Base-by-base conservation (phyloP, 129 eudicot species). In the Gnaphalium uliginosum region DNA sequence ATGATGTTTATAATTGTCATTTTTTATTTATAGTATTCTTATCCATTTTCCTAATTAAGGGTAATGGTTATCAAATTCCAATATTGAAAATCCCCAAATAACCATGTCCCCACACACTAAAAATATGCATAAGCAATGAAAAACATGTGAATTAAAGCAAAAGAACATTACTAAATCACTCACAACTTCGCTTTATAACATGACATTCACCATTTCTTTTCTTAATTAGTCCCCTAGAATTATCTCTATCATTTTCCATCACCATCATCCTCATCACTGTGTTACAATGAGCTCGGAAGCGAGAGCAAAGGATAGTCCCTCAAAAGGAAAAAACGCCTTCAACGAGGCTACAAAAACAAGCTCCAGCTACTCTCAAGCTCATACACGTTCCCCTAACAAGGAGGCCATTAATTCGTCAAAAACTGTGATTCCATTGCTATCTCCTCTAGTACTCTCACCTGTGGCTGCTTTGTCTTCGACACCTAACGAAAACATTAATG, bases 311-410 rank as follows among this genome's bases (percentile, higher is more conserved):
- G 23, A 60, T 54, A 6, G 29, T 61, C 39, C 59, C 62, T 6
- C 54, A 64, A n/a, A 22, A 18, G 4, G 14, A 2, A 2, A 41
- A 26, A 79, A 79, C n/a, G 51, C 78, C 63, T 72, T 61, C 78
- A 56, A 72, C 83, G 18, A 73, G 78, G 6, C 83, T 79, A 61
- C 74, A 79, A 29, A 72, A 79, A 79, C 78, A 79, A 72, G 83
- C 78, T 72, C 78, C 83, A 6, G 69, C 78, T 8, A 39, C 78
- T 53, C 83, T 79, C 68, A 73, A 56, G 3, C 32, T 72, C 7
- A 56, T n/a, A 56, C 32, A 33, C 0, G 23, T 21, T 33, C 19
- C 73, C 3, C 77, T 73, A 72, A 37, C 23, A 72, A 54, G 7
- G 48, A 51, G 54, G 5, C 23, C 29, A 37, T 30, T 4, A 24